Percentiles rank a stretch among this genome's conserved stretches.
Conservation (phyloP, 495 filamentous ascomycete genomes). For the Halenospora varia region DNA sequence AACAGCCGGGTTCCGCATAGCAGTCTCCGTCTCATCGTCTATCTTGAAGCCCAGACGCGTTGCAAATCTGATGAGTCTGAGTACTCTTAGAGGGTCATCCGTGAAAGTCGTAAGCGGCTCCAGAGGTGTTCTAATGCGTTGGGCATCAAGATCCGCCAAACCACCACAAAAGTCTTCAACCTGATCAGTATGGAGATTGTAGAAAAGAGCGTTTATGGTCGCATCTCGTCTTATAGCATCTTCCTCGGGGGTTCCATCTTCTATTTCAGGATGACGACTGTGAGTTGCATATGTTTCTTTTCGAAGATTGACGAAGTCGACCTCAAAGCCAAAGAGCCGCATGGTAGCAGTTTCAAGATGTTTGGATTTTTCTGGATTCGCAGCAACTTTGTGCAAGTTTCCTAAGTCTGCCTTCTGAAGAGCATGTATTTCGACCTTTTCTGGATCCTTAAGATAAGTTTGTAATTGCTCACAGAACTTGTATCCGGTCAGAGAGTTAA, state of each 20-base stretch:
- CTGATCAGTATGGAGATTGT: slow-evolving; percentile 71
- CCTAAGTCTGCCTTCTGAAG: slow-evolving; percentile 51
- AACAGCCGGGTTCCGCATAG: slow-evolving; percentile 75
- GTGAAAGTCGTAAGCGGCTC: slow-evolving; percentile 90
- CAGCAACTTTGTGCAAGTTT: slow-evolving; percentile 70
- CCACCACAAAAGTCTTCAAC: slow-evolving; percentile 89
- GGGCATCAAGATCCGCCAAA: slow-evolving; percentile 64
- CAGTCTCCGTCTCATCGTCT: slow-evolving; percentile 56
- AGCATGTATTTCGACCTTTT: slow-evolving; percentile 35
- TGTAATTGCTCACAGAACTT: slow-evolving; percentile 66
- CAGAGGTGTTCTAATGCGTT: slow-evolving; percentile 79
- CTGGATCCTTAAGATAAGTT: slow-evolving; percentile 46
- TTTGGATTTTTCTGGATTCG: slow-evolving; percentile 96
- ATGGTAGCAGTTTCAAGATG: slow-evolving; percentile 92
- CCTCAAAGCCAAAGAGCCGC: slow-evolving; percentile 78
- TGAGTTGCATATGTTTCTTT: slow-evolving; percentile 85
- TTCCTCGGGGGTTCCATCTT: slow-evolving; percentile 88
- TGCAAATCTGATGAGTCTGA: slow-evolving; percentile 86
- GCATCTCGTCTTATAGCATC: slow-evolving; percentile 90
- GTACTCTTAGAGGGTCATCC: slow-evolving; percentile 89
- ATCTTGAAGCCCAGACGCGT: slow-evolving; percentile 78
- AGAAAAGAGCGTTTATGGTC: slow-evolving; percentile 94
- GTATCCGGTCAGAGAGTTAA: slow-evolving; percentile 92
- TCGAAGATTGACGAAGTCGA: slow-evolving; percentile 91
- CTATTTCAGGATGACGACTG: slow-evolving; percentile 86